Evolutionary conservation across 805 yeast genomes (phyloP).

Genomic region (Yamadazyma phyllophila): DNA sequence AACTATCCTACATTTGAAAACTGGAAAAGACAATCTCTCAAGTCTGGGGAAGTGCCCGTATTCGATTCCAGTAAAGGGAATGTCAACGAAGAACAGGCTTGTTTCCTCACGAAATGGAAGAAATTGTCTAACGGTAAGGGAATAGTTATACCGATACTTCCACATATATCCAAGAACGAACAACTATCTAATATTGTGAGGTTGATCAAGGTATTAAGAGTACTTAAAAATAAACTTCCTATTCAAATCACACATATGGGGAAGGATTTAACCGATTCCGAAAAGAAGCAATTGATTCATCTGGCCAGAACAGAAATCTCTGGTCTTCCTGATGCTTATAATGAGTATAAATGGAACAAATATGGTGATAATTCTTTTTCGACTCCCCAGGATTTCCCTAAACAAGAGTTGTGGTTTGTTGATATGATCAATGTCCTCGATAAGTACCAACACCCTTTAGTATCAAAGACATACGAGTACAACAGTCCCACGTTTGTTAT

Average conservation of each 20-base stretch:
- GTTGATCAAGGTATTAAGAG: conserved; percentile 25
- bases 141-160: conserved; percentile 29
- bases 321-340: conserved; percentile 14
- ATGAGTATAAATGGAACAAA: conserved; percentile 2
- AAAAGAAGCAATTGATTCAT: conserved; percentile 13
- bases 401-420: conserved; percentile 28
- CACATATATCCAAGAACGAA: conserved; percentile 11
- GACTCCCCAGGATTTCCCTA: conserved; percentile 15
- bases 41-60: conserved; percentile 13
- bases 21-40: conserved; percentile 15
- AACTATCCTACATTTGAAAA: conserved; percentile 20
- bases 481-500: conserved; percentile 17
- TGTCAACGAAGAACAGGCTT: conserved; percentile 1
- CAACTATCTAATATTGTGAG: conserved; percentile 21
- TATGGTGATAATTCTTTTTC: conserved; percentile 3
- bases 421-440: conserved; percentile 20
- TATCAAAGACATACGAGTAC: conserved; percentile 8
- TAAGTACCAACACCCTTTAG: conserved; percentile 15
- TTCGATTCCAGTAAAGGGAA: conserved; percentile 3
- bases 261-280: conserved; percentile 9
- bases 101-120: conserved; percentile 16
- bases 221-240: conserved; percentile 27
- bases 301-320: conserved; percentile 18
- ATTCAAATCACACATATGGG: conserved; percentile 23
- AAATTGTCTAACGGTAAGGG: conserved; percentile 25